Conservation (phyloP, 768 basidiomycete species). For the Cubamyces lactineus region DNA sequence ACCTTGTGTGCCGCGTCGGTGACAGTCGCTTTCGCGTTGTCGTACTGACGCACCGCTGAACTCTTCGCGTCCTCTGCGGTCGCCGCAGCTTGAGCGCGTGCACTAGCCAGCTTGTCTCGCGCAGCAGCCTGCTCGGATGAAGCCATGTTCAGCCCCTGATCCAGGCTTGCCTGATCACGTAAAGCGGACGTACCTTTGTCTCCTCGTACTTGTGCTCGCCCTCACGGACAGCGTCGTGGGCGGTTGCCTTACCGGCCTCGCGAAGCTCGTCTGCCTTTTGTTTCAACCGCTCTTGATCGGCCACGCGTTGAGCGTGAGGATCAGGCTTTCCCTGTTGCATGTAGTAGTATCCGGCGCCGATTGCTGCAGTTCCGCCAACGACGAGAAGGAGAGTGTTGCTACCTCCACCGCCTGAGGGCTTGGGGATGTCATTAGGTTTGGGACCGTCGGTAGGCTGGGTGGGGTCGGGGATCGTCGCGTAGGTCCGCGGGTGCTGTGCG, state of each 20-base stretch:
- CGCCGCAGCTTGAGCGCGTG: conserved; percentile 33
- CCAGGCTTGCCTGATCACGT: background rate
- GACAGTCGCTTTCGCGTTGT: conserved; percentile 22
- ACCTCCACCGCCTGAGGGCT: conserved; percentile 25
- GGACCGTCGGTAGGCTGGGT: conserved; percentile 31
- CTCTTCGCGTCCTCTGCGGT: conserved; percentile 32
- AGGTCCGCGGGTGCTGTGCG: conserved; percentile 27
- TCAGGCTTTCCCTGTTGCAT: conserved; percentile 29
- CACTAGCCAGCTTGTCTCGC: conserved; percentile 33
- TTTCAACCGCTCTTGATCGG: conserved; percentile 39
- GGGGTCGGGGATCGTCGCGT: conserved; percentile 32
- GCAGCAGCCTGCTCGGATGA: conserved; percentile 24
- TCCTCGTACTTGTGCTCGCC: conserved; percentile 39
- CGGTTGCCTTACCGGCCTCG: conserved; percentile 37
- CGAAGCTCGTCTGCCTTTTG: conserved; percentile 34
- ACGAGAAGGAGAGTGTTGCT: conserved; percentile 35
- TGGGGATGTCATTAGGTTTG: conserved; percentile 26
- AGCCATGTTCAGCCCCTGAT: background rate
- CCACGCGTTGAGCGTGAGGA: conserved; percentile 29
- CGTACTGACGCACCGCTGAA: conserved; percentile 32
- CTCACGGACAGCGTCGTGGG: conserved; percentile 35
- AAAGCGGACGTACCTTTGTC: conserved; percentile 36
- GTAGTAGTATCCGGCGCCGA: conserved; percentile 45
- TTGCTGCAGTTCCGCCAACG: conserved; percentile 34
- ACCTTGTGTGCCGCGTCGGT: conserved; percentile 36